Evolutionary conservation across 176 grass and related monocot genomes (phyloP), one percentile per base, ranked within the genome.

Genomic region (Aegilops tauschii): DNA sequence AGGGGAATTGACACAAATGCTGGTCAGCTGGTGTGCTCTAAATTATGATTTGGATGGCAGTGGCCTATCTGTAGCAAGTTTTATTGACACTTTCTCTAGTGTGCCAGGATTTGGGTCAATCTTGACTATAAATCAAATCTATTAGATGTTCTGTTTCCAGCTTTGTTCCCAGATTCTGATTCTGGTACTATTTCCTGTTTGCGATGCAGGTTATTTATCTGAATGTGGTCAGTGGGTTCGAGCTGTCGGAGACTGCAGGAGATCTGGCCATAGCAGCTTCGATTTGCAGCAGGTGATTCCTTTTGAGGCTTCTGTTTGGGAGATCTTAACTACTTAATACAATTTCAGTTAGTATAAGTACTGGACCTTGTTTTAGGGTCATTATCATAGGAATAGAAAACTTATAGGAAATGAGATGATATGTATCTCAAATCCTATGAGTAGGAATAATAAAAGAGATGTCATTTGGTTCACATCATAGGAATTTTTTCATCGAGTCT

Each of bases 191-290:
- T 35, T 77, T 79, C 77, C 75, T 72, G 16, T 83, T 89, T 80
- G 9, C 69, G 27, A 28, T 87, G 73, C 87, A 98, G 96, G 67
- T 79, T 76, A 86, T 96, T 87, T 98, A 91, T 94, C 77, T 98
- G 61, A 96, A 98, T 90, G 92, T 98, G 20, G 93, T 98, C 61
- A 92, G 96, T 90, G 96, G 96, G 45, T 86, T 91, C n/a, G 74
- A 92, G 69, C 74, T 98, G 85, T 47, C 87, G 80, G 96, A 98
- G 85, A 95, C 96, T 13, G 93, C 96, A 88, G 96, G 93, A 75
- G 96, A 98, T 90, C 87, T 98, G 70, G 96, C 96, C 12, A 89
- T 96, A 85, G 93, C 90, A 77, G 90, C 92, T 88, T 92, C 96
- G 59, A 96, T 98, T 90, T 96, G 90, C 87, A 98, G 96, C 93